A percentile compares a stretch with the other conserved stretches of the same genome.
Conservation (phyloP, 2,329 filamentous ascomycete species). For the Trichoderma asperellum region DNA sequence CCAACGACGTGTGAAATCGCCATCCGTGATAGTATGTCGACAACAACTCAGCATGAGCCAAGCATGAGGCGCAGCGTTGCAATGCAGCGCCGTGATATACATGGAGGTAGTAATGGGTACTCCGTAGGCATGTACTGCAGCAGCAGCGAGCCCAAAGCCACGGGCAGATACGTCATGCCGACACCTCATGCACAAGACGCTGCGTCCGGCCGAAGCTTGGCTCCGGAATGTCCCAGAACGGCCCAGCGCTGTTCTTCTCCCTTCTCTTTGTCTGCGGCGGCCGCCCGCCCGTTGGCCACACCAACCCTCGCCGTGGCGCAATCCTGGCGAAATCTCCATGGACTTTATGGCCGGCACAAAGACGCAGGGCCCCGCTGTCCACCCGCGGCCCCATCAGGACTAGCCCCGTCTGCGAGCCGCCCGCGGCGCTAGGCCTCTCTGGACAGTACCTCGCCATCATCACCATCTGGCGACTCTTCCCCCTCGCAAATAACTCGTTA, state of each 20-base stretch:
- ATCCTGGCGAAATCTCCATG: conserved; percentile 11
- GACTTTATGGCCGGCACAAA: conserved; percentile 3
- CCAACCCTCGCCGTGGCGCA: conserved; percentile 1
- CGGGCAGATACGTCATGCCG: conserved; percentile 7
- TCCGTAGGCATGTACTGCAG: not conserved
- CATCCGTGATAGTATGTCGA: not conserved
- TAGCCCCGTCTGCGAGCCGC: not conserved
- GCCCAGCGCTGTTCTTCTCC: not conserved
- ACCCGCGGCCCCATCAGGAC: not conserved
- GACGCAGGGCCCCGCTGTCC: not conserved
- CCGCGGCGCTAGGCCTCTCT: not conserved
- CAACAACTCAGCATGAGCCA: not conserved
- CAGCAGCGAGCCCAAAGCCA: not conserved
- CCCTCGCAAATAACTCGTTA: conserved; percentile 17
- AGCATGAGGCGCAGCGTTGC: not conserved
- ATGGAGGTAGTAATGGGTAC: too few species aligned
- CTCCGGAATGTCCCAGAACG: not conserved
- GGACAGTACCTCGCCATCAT: not conserved
- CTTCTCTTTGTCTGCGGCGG: not conserved
- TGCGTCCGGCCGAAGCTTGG: conserved; percentile 11
- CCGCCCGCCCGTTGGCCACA: not conserved
- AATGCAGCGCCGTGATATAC: not conserved
- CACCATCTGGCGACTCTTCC: not conserved
- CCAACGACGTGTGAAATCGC: not conserved
- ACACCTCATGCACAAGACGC: not conserved